These are phyloP conservation scores for Picea glauca DNA, from an alignment of 75 land plant genomes.

Conservation along the genomic window DNA sequence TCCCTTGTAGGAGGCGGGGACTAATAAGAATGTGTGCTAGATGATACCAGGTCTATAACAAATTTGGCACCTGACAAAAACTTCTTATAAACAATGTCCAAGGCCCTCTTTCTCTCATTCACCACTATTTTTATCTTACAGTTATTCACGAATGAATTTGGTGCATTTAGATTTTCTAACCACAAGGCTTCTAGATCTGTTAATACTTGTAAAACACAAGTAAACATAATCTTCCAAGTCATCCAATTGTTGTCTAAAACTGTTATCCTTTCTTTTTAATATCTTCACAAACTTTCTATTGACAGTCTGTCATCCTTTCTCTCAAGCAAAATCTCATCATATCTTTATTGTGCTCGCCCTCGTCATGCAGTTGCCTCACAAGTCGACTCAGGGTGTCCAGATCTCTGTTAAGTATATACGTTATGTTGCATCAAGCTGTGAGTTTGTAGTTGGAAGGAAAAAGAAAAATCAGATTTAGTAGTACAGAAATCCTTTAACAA, in stretches of 20 bases:
- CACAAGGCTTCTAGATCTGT: conserved; percentile 46
- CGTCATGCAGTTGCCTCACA: conserved; percentile 40
- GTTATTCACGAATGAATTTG: conserved; percentile 2
- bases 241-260: conserved; percentile 43
- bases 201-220: conserved; percentile 52
- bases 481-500: neutral
- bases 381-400: conserved; percentile 57
- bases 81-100: too few relatives aligned
- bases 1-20: too few relatives aligned
- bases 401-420: conserved; percentile 45
- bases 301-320: conserved; percentile 14
- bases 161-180: neutral
- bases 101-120: too few relatives aligned
- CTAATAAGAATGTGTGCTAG: too few relatives aligned
- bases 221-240: conserved; percentile 62
- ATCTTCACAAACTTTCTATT: conserved; percentile 36
- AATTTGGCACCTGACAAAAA: too few relatives aligned
- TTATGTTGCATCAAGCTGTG: conserved; percentile 45
- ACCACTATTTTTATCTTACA: too few relatives aligned
- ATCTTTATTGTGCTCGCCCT: conserved; percentile 29
- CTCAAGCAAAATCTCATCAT: conserved; percentile 27
- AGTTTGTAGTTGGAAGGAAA: neutral
- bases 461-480: neutral
- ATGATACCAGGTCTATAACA: too few relatives aligned
- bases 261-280: conserved; percentile 16